Evolutionary conservation across 371 early-diverging fungal species (phyloP), one percentile per base, ranked within the genome.

Genomic region (Thermomucor indicae-seudaticae): DNA sequence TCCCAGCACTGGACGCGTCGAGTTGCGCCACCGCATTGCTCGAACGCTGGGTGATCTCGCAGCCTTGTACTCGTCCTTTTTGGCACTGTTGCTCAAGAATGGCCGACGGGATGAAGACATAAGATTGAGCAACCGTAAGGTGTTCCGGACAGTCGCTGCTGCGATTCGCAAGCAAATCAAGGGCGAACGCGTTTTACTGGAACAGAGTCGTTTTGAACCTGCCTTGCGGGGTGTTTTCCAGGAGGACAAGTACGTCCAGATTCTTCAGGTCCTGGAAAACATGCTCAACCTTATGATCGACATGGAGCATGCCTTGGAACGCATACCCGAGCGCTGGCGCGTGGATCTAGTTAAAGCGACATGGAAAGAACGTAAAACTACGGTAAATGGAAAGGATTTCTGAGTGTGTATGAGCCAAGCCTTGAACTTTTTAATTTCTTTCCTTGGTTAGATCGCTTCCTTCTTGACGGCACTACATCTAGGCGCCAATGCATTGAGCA

Each of bases 151-250:
- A 6, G 53, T 75, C 4, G 66, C 75, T 7, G 38, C 43, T 8
- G 51, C 37, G 7, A 69, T 75, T 11, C 67, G 67, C 4, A 52
- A 57, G 8, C 75, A 75, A 32, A 71, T 75, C 39, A 55, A 62
- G 37, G 64, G 66, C 28, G 65, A 59, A 17, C 62, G 69, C 5
- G 67, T 68, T 1, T 45, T 75, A 7, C 40, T 75, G 6, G 75
- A 75, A 23, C 75, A 75, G 49, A 71, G 71, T 34, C 62, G 71
- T 7, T 75, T 71, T 42, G 75, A 75, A 28, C 75, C 75, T n/a
- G 62, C 75, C 1, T 35, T 71, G 19, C 71, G 75, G 17, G 75
- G 75, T n/a, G 43, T 60, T 2, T 75, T 75, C n/a, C 75, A 62
- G 12, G 69, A 68, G 48, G 34, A 59, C 10, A 64, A 65, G 22